These are phyloP conservation scores for Pythium folliculosum DNA, from an alignment of 352 stramenopile species.

Conservation along the genomic window DNA sequence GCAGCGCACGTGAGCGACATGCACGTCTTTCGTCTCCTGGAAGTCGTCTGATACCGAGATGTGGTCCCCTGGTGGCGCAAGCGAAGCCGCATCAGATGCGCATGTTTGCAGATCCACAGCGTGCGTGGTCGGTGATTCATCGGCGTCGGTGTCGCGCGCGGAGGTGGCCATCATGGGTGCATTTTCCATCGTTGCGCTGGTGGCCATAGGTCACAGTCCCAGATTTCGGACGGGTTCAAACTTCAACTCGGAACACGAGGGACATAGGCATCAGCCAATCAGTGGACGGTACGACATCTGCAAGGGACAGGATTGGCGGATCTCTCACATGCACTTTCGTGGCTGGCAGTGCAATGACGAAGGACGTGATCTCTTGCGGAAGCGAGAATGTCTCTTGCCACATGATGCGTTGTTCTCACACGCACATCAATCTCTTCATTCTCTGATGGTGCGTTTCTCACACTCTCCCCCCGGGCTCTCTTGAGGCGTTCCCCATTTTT, in stretches of 20 bases:
- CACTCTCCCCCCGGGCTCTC: too few relatives aligned
- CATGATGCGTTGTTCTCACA: too few relatives aligned
- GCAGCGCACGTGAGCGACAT: constrained; percentile 55
- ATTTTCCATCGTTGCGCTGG: not conserved
- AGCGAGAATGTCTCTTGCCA: too few relatives aligned
- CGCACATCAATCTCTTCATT: too few relatives aligned
- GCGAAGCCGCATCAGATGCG: constrained; percentile 1
- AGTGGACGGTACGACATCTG: not conserved
- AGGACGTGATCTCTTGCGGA: too few relatives aligned
- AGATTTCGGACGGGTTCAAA: constrained; percentile 3
- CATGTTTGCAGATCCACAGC: not conserved
- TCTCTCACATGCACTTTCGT: too few relatives aligned
- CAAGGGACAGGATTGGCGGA: too few relatives aligned
- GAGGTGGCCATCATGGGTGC: not conserved
- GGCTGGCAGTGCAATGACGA: too few relatives aligned
- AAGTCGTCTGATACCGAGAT: not conserved
- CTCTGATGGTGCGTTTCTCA: too few relatives aligned
- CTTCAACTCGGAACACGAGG: constrained; percentile 15
- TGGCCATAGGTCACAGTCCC: not conserved
- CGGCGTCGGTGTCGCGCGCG: not conserved
- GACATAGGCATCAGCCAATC: constrained; percentile 3
- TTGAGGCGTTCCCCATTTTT: too few relatives aligned
- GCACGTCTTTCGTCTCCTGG: constrained; percentile 7
- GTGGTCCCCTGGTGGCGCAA: not conserved
- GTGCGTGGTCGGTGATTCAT: not conserved